Evolutionary conservation across 495 filamentous ascomycete genomes (phyloP).

Genomic region (Aspergillus homomorphus): DNA sequence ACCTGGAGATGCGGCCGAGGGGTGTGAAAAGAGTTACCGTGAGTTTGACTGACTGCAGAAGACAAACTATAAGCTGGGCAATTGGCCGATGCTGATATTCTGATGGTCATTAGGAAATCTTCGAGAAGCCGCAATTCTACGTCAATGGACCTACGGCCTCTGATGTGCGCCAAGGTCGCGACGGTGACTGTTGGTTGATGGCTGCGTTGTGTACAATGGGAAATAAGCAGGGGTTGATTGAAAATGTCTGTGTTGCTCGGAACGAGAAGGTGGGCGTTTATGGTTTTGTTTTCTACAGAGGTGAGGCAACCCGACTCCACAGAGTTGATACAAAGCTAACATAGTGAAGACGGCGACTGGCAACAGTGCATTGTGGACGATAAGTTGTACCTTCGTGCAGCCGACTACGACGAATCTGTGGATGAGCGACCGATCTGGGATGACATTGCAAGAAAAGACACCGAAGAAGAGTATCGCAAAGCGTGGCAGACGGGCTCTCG

Average conservation of each 20-base stretch:
- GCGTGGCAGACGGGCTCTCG: constrained; percentile 73
- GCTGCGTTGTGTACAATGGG: constrained; percentile 80
- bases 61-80: background rate
- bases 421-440: constrained; percentile 70
- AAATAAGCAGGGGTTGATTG: constrained; percentile 75
- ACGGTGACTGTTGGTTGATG: constrained; percentile 92
- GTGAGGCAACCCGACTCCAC: constrained; percentile 30
- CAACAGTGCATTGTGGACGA: constrained; percentile 86
- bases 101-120: constrained; percentile 61
- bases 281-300: constrained; percentile 88
- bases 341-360: constrained; percentile 76
- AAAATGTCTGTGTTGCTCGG: constrained; percentile 76
- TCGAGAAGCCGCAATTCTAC: constrained; percentile 81
- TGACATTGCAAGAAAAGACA: constrained; percentile 63
- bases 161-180: constrained; percentile 74
- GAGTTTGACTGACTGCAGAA: constrained; percentile 13
- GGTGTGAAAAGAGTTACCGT: constrained; percentile 65
- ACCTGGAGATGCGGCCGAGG: constrained; percentile 48
- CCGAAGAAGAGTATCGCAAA: constrained; percentile 74
- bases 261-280: constrained; percentile 85
- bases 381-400: constrained; percentile 75
- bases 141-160: constrained; percentile 79
- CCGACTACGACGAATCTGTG: constrained; percentile 73
- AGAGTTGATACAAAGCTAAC: background rate
- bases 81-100: background rate